Percentiles rank a stretch among this genome's conserved stretches.
Conservation (phyloP, 495 filamentous ascomycete genomes). For the Penicillium lagena region DNA sequence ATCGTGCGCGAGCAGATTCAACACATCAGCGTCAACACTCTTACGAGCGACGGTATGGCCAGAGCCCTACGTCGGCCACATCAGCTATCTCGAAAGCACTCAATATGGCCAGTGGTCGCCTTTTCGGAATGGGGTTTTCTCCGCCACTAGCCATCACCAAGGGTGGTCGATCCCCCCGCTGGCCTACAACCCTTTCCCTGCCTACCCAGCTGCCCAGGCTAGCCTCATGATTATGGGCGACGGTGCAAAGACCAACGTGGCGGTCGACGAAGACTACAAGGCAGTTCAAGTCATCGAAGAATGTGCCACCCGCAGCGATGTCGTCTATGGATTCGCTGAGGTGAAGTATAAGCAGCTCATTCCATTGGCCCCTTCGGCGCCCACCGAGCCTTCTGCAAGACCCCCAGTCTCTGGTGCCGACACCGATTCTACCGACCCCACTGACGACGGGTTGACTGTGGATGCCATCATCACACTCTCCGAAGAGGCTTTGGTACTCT, state of each 20-base stretch:
- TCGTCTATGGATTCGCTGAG: constrained; percentile 94
- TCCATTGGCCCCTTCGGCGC: constrained; percentile 71
- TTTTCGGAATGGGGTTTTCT: constrained; percentile 70
- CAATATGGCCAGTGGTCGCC: constrained; percentile 81
- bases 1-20: constrained; percentile 53
- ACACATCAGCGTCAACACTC: constrained; percentile 62
- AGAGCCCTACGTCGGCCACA: constrained; percentile 71
- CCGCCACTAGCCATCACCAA: constrained; percentile 63
- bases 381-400: constrained; percentile 37
- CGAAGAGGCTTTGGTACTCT: constrained; percentile 92
- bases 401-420: constrained; percentile 27
- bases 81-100: constrained; percentile 92
- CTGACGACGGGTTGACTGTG: constrained; percentile 56
- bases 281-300: constrained; percentile 82
- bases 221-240: constrained; percentile 61
- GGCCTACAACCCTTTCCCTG: constrained; percentile 74
- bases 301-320: constrained; percentile 83
- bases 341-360: constrained; percentile 97
- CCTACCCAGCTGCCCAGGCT: constrained; percentile 67
- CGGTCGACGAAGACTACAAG: constrained; percentile 72
- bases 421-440: constrained; percentile 17
- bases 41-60: constrained; percentile 71
- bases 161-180: constrained; percentile 66
- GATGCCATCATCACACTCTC: constrained; percentile 83
- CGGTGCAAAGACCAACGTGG: constrained; percentile 46